Evolutionary conservation across 1,284 basidiomycete species (phyloP).

Genomic region (Tylopilus orsonianus): DNA sequence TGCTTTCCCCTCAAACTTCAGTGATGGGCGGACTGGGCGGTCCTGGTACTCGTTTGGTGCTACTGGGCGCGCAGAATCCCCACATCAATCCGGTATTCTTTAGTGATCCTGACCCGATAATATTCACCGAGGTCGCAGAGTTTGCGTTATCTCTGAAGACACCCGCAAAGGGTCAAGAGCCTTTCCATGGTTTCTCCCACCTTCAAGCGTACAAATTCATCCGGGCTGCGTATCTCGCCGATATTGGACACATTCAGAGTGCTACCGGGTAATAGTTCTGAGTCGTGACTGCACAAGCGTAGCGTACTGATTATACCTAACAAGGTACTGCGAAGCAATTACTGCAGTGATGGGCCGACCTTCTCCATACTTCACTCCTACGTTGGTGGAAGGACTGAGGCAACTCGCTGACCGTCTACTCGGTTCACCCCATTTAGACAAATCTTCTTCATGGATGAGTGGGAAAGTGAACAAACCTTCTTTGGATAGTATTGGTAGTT

Average conservation of each 20-base stretch:
- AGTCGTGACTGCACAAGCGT: neutral
- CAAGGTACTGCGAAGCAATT: conserved; percentile 93
- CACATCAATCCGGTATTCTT: conserved; percentile 51
- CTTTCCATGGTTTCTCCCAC: conserved; percentile 81
- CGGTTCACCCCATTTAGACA: conserved; percentile 72
- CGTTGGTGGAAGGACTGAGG: conserved; percentile 77
- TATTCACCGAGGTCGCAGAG: conserved; percentile 92
- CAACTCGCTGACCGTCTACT: conserved; percentile 81
- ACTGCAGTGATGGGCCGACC: conserved; percentile 62
- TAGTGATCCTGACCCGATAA: conserved; percentile 76
- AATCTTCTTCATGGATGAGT: conserved; percentile 78
- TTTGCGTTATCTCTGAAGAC: conserved; percentile 82
- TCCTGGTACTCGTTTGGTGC: conserved; percentile 58
- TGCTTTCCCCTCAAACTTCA: conserved; percentile 85
- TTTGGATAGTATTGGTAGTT: conserved; percentile 88
- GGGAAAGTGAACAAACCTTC: conserved; percentile 85
- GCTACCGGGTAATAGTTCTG: conserved; percentile 64
- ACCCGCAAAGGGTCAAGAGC: conserved; percentile 81
- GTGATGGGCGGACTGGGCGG: conserved; percentile 68
- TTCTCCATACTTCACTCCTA: conserved; percentile 68
- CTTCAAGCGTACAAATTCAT: conserved; percentile 89
- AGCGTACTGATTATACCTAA: conserved; percentile 12
- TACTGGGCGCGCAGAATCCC: conserved; percentile 68
- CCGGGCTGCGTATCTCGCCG: conserved; percentile 76
- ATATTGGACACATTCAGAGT: conserved; percentile 72